Evolutionary conservation across 805 yeast genomes (phyloP), one percentile per base, ranked within the genome.

Genomic region (Pichia deserticola): DNA sequence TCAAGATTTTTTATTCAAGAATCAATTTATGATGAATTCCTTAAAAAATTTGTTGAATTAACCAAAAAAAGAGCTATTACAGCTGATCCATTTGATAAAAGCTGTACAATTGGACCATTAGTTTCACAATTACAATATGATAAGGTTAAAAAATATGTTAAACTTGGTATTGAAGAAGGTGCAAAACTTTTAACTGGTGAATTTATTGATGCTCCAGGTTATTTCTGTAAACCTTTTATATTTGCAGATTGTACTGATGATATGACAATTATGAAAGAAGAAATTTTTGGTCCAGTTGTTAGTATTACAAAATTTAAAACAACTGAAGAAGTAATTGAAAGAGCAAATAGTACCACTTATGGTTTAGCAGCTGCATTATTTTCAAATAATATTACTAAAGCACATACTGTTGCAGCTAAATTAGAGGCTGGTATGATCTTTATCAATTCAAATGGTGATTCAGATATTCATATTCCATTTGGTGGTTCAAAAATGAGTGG

Each of bases 291-390:
- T 47, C 93, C 93, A 38, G 89, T 85, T 51, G 86, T 84, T 45
- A 74, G 86, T 27, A 73, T 82, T 51, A 70, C 82, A 56, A 84
- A 82, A 67, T 85, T 85, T 69, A 69, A 69, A 59, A 77, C 82
- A 49, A 70, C 75, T 49, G 86, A 82, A 50, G 88, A 85, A 61
- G 89, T 74, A 50, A 72, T 84, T 51, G 67, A 68, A 44, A 70
- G 76, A 67, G 89, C 90, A 36, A 85, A 85, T 65, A 75, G 76
- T 64, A 74, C 88, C 39, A 77, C 76, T 48, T 85, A 81, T 60
- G 93, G 92, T 57, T 76, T 85, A 63, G 90, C 89, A 63, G 87
- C 90, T 53, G 89, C 89, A 65, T 70, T 85, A 49, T 88, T 84
- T 71, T 78, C 88, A 37, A 72, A 77, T 57, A 76, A 77, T 66